These are phyloP conservation scores for Osmanthus fragrans DNA, from an alignment of 257 asterid genomes.

Conservation along the genomic window DNA sequence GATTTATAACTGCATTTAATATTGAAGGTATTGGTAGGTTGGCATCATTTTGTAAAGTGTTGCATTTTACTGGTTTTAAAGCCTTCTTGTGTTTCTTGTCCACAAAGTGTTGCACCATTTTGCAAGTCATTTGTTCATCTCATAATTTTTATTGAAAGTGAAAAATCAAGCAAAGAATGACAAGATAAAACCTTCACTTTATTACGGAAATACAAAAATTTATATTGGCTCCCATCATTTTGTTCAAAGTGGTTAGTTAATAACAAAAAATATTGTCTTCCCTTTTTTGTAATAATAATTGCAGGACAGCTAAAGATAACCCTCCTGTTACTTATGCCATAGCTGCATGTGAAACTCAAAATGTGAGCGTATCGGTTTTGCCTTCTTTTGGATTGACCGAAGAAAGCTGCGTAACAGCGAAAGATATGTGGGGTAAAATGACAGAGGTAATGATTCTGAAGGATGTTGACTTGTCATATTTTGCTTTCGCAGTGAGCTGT, in stretches of 20 bases:
- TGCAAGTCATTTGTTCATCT: neutral
- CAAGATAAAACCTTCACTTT: neutral
- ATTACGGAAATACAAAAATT: neutral
- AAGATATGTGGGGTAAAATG: conserved; percentile 96
- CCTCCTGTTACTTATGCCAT: conserved; percentile 94
- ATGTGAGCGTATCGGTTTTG: conserved; percentile 85
- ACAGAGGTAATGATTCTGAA: conserved; percentile 52
- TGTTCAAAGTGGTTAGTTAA: neutral
- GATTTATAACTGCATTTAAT: neutral
- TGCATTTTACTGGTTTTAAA: neutral
- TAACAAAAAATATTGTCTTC: neutral
- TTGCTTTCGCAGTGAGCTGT: neutral
- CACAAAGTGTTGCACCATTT: neutral
- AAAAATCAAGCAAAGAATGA: neutral
- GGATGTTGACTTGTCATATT: neutral
- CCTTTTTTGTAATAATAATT: conserved; percentile 22
- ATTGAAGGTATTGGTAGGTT: neutral
- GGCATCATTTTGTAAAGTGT: neutral
- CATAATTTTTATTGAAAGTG: neutral
- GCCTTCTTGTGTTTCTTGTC: neutral
- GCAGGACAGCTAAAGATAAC: conserved; percentile 87
- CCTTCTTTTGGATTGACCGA: conserved; percentile 91
- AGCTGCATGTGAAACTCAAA: conserved; percentile 97
- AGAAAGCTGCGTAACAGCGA: conserved; percentile 83
- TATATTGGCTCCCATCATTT: neutral